Conservation (phyloP, 345 rosid species). For the Mallotus nudiflorus region DNA sequence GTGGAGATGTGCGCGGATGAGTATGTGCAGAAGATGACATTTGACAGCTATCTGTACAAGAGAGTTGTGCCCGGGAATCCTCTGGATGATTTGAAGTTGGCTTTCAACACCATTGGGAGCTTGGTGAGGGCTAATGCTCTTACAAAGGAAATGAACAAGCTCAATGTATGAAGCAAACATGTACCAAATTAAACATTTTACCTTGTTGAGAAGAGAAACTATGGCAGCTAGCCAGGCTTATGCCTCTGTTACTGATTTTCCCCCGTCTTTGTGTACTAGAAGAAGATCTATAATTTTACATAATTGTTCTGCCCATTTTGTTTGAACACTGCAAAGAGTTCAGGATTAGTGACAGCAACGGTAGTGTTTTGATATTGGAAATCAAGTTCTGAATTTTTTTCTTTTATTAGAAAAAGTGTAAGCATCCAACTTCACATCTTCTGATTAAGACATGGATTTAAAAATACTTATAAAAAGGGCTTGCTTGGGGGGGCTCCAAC, state of each 20-base stretch:
- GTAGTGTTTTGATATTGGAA: too few relatives aligned
- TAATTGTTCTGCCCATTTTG: not conserved
- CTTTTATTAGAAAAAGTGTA: too few relatives aligned
- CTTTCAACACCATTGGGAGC: slow-evolving; percentile 91
- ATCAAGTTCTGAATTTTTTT: too few relatives aligned
- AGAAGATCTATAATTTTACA: not conserved
- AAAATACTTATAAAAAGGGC: not conserved
- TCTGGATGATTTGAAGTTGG: slow-evolving; percentile 80
- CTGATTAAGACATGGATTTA: not conserved
- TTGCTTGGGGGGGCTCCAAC: too few relatives aligned
- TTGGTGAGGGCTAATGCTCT: slow-evolving; percentile 93
- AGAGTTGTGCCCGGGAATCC: slow-evolving; percentile 83
- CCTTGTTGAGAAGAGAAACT: not conserved
- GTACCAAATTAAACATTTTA: not conserved
- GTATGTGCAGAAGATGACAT: slow-evolving; percentile 96
- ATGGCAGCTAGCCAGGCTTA: not conserved
- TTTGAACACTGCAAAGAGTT: too few relatives aligned
- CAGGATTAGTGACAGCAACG: too few relatives aligned
- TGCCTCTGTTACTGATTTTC: not conserved
- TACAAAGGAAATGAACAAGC: slow-evolving; percentile 82
- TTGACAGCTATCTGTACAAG: slow-evolving; percentile 90
- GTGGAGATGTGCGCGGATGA: slow-evolving; percentile 90
- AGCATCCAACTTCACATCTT: too few relatives aligned
- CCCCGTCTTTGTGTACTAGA: not conserved
- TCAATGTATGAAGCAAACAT: slow-evolving; percentile 42